Evolutionary conservation across 208 protist species (phyloP).

Genomic region (Crithidia bombi): DNA sequence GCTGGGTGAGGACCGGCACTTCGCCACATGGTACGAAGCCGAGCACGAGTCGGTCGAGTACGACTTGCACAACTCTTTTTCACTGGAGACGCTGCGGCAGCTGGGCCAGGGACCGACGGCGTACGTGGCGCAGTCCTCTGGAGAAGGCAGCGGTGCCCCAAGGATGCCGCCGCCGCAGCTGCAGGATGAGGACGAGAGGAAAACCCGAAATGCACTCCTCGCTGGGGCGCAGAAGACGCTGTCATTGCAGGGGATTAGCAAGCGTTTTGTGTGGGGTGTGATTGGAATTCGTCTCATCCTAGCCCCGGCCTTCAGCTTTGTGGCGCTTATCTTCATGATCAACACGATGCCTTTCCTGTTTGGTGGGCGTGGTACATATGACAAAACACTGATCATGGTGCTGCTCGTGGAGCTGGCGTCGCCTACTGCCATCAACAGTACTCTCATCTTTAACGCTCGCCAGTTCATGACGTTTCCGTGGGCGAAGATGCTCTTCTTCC

Average conservation of each 20-base stretch:
- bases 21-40: constrained; percentile 42
- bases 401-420: constrained; percentile 67
- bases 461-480: constrained; percentile 74
- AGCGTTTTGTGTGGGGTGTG: constrained; percentile 67
- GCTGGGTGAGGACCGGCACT: constrained; percentile 34
- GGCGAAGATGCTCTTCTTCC: constrained; percentile 83
- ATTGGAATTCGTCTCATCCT: constrained; percentile 65
- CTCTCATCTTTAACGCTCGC: constrained; percentile 63
- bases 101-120: constrained; percentile 16
- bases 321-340: constrained; percentile 45
- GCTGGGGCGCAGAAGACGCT: constrained; percentile 32
- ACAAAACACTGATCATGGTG: constrained; percentile 74
- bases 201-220: constrained; percentile 11
- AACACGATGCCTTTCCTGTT: constrained; percentile 58
- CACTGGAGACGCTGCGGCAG: constrained; percentile 25
- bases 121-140: constrained; percentile 6
- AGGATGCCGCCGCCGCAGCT: neutral
- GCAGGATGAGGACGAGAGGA: constrained; percentile 13
- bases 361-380: constrained; percentile 37
- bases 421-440: constrained; percentile 82
- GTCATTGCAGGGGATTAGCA: constrained; percentile 44
- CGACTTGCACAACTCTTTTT: constrained; percentile 51
- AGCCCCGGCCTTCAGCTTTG: constrained; percentile 57
- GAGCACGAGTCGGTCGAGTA: constrained; percentile 41
- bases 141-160: constrained; percentile 6